Percentiles rank a stretch among this genome's conserved stretches.
These are phyloP conservation scores for Leptographium galeiforme DNA, from an alignment of 2,329 filamentous ascomycete genomes.

Conservation along the genomic window DNA sequence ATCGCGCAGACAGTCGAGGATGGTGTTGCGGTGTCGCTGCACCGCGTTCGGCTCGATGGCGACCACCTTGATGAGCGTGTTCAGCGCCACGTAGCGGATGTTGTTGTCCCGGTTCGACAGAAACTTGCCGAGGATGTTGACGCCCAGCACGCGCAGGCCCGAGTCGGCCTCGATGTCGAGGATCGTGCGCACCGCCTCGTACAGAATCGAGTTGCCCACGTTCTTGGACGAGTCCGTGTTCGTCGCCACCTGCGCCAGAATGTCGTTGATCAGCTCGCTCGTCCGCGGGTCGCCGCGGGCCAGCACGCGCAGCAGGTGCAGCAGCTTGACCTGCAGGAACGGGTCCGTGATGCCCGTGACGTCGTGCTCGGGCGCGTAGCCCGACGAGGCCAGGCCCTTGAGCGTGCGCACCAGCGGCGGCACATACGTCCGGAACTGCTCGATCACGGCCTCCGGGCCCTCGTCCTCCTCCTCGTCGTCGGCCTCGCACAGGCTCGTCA, in stretches of 20 bases:
- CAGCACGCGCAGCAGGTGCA: constrained; percentile 73
- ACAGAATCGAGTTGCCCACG: constrained; percentile 94
- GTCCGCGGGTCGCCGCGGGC: constrained; percentile 75
- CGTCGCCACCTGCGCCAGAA: constrained; percentile 89
- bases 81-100: constrained; percentile 93
- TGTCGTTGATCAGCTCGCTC: constrained; percentile 97
- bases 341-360: constrained; percentile 97
- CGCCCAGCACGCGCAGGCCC: constrained; percentile 80
- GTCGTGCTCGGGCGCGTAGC: constrained; percentile 95
- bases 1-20: constrained; percentile 87
- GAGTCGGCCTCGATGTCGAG: constrained; percentile 97
- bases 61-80: constrained; percentile 95
- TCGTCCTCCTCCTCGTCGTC: constrained; percentile 87
- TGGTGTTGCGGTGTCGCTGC: constrained; percentile 92
- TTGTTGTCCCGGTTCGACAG: constrained; percentile 98
- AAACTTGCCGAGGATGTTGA: constrained; percentile 95
- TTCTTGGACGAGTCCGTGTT: constrained; percentile 98
- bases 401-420: constrained; percentile 76
- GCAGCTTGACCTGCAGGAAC: constrained; percentile 92
- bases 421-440: constrained; percentile 81
- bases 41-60: constrained; percentile 97
- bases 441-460: constrained; percentile 77
- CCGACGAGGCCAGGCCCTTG: constrained; percentile 85
- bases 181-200: constrained; percentile 93
- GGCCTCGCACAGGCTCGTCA: constrained; percentile 84